Evolutionary conservation across 2,329 filamentous ascomycete genomes (phyloP), one percentile per base, ranked within the genome.

Genomic region (Ophiosphaerella korrae): DNA sequence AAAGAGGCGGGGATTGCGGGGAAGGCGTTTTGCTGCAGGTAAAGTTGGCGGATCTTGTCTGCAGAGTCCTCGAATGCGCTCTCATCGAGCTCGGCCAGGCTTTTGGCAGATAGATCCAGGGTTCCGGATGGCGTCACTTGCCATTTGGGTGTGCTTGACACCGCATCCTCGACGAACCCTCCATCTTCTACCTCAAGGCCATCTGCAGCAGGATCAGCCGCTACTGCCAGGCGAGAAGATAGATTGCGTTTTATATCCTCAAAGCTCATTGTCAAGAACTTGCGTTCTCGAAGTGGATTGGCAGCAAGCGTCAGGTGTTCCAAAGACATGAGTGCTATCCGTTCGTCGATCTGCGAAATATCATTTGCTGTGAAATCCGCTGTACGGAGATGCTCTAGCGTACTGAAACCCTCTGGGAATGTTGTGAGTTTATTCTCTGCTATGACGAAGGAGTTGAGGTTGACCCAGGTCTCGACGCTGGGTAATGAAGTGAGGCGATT

Each of bases 271-370:
- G 84, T 88, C 12, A 92, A 79, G 60, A 94, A 91, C 69, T 92
- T 96, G 69, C 89, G 92, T 69, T 97, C 92, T 12, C 89, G 83
- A 12, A 99, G 77, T 0, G 94, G 94, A 64, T 99, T 99, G n/a
- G 91, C 92, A 37, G 86, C 87, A 29, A 99, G 79, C 4, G 87
- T 85, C 36, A 97, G 82, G 68, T 87, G 87, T 16, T 85, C 82
- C 8, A 99, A 77, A 38, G 76, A 85, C 91, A 97, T 96, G 23
- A 84, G 78, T 5, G 88, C 88, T 50, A 97, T 84, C 57, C 86
- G 86, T 0, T 90, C 82, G 26, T 94, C 89, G 7, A 99, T 73
- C 11, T 84, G 78, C 2, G 84, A 85, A 41, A 99, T 85, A 57
- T 94, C 86, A 66, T 99, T 99, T 60, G 88, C 86, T 0, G 89